Evolutionary conservation across 805 yeast species (phyloP).

Genomic region (Yarrowia alimentaria): DNA sequence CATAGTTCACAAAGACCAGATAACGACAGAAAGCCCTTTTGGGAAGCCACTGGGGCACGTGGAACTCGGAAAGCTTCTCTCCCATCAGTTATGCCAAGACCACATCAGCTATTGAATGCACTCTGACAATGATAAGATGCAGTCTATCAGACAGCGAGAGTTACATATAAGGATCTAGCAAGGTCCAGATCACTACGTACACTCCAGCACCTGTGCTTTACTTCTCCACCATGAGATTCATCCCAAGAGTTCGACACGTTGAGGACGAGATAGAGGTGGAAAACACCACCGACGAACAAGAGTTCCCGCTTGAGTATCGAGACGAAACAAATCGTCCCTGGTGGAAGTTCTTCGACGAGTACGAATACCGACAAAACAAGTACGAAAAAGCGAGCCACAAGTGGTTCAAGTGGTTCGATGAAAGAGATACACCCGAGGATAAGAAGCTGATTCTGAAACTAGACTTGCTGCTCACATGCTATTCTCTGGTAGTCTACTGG

Average conservation of each 20-base stretch:
- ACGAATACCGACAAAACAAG: constrained; percentile 53
- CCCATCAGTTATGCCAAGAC: no score
- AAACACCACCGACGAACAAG: constrained; percentile 6
- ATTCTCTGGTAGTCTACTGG: constrained; percentile 64
- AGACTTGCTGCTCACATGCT: constrained; percentile 55
- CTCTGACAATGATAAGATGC: no score
- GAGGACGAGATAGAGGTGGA: constrained; percentile 1
- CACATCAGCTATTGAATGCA: no score
- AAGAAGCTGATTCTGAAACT: constrained; percentile 51
- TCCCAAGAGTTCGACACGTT: constrained; percentile 5
- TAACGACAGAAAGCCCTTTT: no score
- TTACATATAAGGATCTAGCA: no score
- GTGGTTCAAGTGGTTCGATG: constrained; percentile 59
- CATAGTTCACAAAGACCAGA: no score
- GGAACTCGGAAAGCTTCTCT: no score
- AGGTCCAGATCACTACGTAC: no score
- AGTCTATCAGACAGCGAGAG: no score
- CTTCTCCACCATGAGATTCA: constrained; percentile 14
- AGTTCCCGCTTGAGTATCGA: constrained; percentile 19
- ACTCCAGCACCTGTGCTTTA: no score
- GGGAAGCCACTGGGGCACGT: no score
- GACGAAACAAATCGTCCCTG: constrained; percentile 36
- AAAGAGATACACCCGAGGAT: constrained; percentile 50
- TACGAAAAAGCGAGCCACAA: constrained; percentile 38
- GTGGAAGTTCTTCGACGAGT: constrained; percentile 52